A percentile compares a stretch with the other conserved stretches of the same genome.
These are phyloP conservation scores for Alternaria panax DNA, from an alignment of 2,329 filamentous ascomycete genomes.

Conservation along the genomic window DNA sequence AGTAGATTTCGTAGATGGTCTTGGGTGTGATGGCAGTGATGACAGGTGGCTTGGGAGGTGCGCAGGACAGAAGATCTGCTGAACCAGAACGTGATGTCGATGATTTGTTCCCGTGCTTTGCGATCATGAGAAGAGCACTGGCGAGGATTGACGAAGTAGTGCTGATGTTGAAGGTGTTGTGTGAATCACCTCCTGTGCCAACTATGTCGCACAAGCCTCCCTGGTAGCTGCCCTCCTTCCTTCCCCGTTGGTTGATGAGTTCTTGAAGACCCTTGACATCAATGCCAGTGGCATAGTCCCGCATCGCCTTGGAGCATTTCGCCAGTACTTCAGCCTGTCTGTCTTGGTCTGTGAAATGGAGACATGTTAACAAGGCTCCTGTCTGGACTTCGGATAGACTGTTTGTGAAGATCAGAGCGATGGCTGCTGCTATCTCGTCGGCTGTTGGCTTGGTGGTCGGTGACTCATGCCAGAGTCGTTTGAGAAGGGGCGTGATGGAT, in stretches of 20 bases:
- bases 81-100: constrained; percentile 96
- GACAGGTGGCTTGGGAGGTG: constrained; percentile 74
- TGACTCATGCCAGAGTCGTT: constrained; percentile 70
- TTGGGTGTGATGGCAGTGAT: constrained; percentile 76
- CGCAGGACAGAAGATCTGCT: constrained; percentile 84
- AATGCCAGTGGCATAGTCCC: constrained; percentile 75
- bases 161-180: constrained; percentile 98
- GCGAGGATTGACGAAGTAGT: constrained; percentile 94
- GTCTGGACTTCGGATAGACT: constrained; percentile 87
- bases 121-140: constrained; percentile 82
- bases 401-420: constrained; percentile 91
- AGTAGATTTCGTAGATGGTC: constrained; percentile 77
- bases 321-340: constrained; percentile 84
- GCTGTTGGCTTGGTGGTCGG: constrained; percentile 63
- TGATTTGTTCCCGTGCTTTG: constrained; percentile 95
- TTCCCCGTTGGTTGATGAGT: constrained; percentile 67
- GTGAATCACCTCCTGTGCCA: constrained; percentile 92
- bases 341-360: constrained; percentile 91
- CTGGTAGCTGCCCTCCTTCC: constrained; percentile 74
- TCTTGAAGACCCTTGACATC: constrained; percentile 68
- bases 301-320: constrained; percentile 84
- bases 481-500: constrained; percentile 74
- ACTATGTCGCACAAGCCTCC: constrained; percentile 96
- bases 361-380: constrained; percentile 83
- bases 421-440: constrained; percentile 85